Evolutionary conservation across 495 filamentous ascomycete genomes (phyloP), one percentile per base, ranked within the genome.

Genomic region (Sabuloglossum arenarium): DNA sequence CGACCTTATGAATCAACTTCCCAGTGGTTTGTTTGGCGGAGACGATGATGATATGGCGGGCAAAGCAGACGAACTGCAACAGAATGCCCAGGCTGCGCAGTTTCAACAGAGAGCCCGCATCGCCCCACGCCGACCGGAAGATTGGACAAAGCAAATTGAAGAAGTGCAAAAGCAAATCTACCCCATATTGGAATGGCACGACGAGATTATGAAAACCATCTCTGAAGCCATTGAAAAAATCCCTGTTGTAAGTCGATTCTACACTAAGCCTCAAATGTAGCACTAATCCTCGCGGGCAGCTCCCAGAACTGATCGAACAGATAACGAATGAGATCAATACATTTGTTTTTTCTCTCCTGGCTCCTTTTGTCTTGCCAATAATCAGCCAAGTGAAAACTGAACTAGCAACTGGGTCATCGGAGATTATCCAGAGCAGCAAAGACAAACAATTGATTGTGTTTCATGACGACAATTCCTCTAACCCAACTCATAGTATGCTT

Each of bases 401-500:
- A 70, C 78, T 95, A 0, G 78, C 79, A 42, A 88, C 82, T 1
- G 88, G 88, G 9, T 84, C 85, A n/a, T 77, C 75, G 1, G 88
- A 93, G 64, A 80, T 95, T 59, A 94, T 95, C 57, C 74, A 83
- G 58, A 82, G 76, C 66, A 85, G 82, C 64, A 75, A 80, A 63
- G 76, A 84, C 42, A 79, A 88, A 65, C 88, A 95, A 66, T 78
- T 81, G 59, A 76, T 87, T 54, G 86, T 95, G 28, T 95, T 93
- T 67, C 62, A 82, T n/a, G 80, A 95, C 60, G 80, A 89, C 59
- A 46, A 70, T 37, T 82, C 67, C 52, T 76, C 78, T 23, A 81
- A 95, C 63, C 88, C 88, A 8, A 95, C 88, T 10, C 88, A 95
- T 66, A 88, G 84, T n/a, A 95, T 94, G 88, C 76, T 95, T 21